Base-by-base conservation (phyloP, 2,329 filamentous ascomycete species). In the Colletotrichum tofieldiae region DNA sequence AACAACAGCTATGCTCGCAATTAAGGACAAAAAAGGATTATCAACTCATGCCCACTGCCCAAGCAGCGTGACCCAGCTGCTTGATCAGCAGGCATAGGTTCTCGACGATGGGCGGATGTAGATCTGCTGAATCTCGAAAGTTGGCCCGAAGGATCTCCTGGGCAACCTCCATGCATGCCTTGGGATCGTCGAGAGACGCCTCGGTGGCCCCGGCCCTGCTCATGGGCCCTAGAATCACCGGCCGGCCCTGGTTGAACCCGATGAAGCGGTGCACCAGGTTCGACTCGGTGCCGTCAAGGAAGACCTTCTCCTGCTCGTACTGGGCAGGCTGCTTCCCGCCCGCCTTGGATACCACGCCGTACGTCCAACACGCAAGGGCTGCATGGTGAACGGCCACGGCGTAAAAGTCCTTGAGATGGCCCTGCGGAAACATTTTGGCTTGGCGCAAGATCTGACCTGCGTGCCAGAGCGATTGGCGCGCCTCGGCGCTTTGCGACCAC, bases 301-400 rank as follows among this genome's bases (percentile, higher is more conserved):
- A 86, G 0, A 91, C 82, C 3, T 80, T 76, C 37, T 85, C 80
- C 55, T 75, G 81, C 61, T 65, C 73, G 65, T 81, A 81, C 62
- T 73, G 77, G 39, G 75, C 77, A 45, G 78, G 61, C 26, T 73
- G 67, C 68, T 77, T 74, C 76, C 79, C 77, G 18, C 70, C 45
- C 77, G 78, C 85, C 73, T 83, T 81, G 26, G 82, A 85, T 7
- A 91, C 84, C 0, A 93, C 88, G 0, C 91, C 91, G 75, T 92
- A 93, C 0, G 88, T 88, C 93, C 93, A 94, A 51, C 94, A 82
- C 0, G 90, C 89, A 5, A 94, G 83, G 16, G 88, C 86, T 5
- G 91, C 91, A 77, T 94, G 92, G 77, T 93, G 93, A 0, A 93
- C 86, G 0, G 89, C 90, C 8, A 94, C 88, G 0, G 92, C 91